These are phyloP conservation scores for Tolypocladium sp. DNA, from an alignment of 2,329 filamentous ascomycete genomes.

Conservation along the genomic window DNA sequence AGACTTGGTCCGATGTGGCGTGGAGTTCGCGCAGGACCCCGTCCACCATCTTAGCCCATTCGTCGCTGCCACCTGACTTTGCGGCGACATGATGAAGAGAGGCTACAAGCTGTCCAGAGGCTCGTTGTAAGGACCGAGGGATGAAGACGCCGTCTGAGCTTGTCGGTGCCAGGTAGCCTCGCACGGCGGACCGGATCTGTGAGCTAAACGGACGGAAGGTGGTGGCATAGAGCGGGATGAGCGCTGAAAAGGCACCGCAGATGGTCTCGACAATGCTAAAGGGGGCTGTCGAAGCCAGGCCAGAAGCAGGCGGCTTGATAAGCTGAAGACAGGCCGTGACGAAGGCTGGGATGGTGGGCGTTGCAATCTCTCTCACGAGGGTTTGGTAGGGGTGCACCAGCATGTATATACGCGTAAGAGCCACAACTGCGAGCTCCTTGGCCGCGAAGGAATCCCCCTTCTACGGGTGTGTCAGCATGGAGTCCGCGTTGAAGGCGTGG, in stretches of 20 bases:
- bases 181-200: conserved; percentile 55
- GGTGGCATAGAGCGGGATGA: conserved; percentile 74
- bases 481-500: neutral
- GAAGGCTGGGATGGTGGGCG: conserved; percentile 68
- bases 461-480: conserved; percentile 24
- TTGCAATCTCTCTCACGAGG: conserved; percentile 78
- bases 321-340: conserved; percentile 65
- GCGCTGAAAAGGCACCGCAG: conserved; percentile 59
- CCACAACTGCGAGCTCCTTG: conserved; percentile 69
- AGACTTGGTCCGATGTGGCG: conserved; percentile 62
- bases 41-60: conserved; percentile 65
- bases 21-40: conserved; percentile 58
- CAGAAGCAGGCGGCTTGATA: conserved; percentile 33
- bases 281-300: conserved; percentile 20
- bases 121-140: conserved; percentile 42
- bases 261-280: conserved; percentile 53
- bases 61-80: conserved; percentile 66
- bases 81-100: conserved; percentile 72
- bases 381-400: conserved; percentile 77
- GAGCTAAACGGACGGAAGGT: conserved; percentile 69
- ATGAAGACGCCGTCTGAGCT: conserved; percentile 38
- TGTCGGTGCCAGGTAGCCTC: conserved; percentile 55
- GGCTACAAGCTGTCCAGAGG: conserved; percentile 57
- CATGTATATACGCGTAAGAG: conserved; percentile 74
- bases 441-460: conserved; percentile 69